Percentiles rank a stretch among this genome's conserved stretches.
These are phyloP conservation scores for Rhizomucor pusillus DNA, from an alignment of 371 early-diverging fungal genomes.

Conservation along the genomic window DNA sequence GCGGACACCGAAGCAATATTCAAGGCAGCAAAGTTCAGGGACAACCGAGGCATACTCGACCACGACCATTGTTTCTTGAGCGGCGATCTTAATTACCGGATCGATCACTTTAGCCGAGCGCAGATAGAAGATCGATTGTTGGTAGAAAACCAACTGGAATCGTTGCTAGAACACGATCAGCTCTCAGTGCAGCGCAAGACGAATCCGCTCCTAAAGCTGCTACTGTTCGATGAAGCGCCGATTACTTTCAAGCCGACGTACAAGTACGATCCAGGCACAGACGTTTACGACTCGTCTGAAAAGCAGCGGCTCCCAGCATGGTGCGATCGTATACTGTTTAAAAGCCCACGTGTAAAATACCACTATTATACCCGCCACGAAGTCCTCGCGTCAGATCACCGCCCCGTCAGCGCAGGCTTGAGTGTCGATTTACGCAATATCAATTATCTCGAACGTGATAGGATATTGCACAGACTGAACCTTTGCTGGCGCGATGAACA, in stretches of 20 bases:
- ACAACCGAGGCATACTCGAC: slow-evolving; percentile 69
- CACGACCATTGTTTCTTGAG: slow-evolving; percentile 74
- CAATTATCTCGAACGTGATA: slow-evolving; percentile 18
- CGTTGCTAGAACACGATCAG: slow-evolving; percentile 63
- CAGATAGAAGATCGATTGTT: slow-evolving; percentile 50
- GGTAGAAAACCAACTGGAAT: slow-evolving; percentile 3
- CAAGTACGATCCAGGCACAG: slow-evolving; percentile 75
- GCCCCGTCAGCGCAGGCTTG: slow-evolving; percentile 75
- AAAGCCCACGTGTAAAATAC: slow-evolving; percentile 33
- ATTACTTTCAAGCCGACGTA: slow-evolving; percentile 81
- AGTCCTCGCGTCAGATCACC: slow-evolving; percentile 74
- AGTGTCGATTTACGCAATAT: slow-evolving; percentile 51
- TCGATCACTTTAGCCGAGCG: slow-evolving; percentile 55
- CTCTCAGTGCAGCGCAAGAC: slow-evolving; percentile 48
- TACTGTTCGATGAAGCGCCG: slow-evolving; percentile 63
- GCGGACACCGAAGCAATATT: slow-evolving; percentile 74
- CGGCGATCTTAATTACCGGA: slow-evolving; percentile 87
- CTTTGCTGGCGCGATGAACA: background rate
- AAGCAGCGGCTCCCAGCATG: slow-evolving; percentile 81
- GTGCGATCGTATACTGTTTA: slow-evolving; percentile 80
- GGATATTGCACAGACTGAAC: background rate
- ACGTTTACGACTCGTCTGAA: slow-evolving; percentile 74
- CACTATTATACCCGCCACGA: slow-evolving; percentile 54
- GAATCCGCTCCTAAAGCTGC: slow-evolving; percentile 57
- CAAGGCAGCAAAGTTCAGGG: slow-evolving; percentile 58